Evolutionary conservation across 345 rosid species (phyloP).

Genomic region (Brassica rapa): DNA sequence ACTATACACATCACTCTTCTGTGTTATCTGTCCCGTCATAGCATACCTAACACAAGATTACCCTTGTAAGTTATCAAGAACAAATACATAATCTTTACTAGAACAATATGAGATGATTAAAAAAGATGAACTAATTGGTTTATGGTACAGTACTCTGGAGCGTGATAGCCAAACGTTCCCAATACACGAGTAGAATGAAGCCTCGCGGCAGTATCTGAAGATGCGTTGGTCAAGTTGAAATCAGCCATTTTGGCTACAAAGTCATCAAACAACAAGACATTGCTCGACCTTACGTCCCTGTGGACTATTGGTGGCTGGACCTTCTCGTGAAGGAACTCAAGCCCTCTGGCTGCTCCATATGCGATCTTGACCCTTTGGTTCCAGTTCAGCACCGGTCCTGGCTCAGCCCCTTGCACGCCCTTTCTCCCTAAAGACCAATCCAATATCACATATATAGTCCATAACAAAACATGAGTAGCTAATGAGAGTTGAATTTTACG

Average conservation of each 20-base stretch:
- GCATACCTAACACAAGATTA: conserved; percentile 65
- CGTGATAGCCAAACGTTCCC: conserved; percentile 99
- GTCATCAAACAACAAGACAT: conserved; percentile 79
- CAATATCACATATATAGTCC: neutral
- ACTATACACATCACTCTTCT: conserved; percentile 97
- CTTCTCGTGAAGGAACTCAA: conserved; percentile 92
- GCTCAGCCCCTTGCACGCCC: conserved; percentile 93
- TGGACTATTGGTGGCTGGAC: conserved; percentile 91
- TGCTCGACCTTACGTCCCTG: conserved; percentile 96
- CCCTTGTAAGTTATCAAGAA: neutral
- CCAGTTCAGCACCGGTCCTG: conserved; percentile 92
- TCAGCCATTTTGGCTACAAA: conserved; percentile 85
- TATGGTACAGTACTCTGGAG: conserved; percentile 69
- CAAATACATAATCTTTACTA: neutral
- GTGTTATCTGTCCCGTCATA: conserved; percentile 99
- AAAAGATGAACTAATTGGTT: neutral
- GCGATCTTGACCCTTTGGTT: conserved; percentile 88
- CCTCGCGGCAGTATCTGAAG: conserved; percentile 92
- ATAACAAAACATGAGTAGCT: neutral
- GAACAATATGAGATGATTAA: neutral
- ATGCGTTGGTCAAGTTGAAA: conserved; percentile 84
- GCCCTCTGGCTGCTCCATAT: conserved; percentile 88
- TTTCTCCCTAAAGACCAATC: conserved; percentile 64
- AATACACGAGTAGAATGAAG: conserved; percentile 93
- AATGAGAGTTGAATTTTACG: neutral